phyloP scores from a whole-genome alignment of 2,329 filamentous ascomycete genomes.

The Neofusicoccum cordaticola region DNA sequence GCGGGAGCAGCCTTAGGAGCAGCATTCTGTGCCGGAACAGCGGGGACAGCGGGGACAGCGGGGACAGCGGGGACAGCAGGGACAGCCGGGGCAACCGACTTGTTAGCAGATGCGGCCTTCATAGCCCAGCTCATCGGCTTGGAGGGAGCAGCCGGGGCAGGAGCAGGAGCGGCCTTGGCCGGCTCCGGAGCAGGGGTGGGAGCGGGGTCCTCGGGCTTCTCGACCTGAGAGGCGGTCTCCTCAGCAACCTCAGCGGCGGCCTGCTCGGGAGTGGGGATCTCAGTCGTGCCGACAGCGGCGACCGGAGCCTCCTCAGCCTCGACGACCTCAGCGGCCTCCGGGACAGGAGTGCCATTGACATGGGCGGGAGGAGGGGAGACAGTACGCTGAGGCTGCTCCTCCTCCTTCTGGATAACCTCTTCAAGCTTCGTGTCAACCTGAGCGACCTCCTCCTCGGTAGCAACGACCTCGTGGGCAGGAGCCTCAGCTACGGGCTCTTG shows the following conservation, averaged over 20 bases:
- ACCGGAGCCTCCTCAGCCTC: slow-evolving; percentile 39
- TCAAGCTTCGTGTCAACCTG: slow-evolving; percentile 74
- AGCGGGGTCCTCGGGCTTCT: slow-evolving; percentile 63
- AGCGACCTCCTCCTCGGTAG: slow-evolving; percentile 44
- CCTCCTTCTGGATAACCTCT: slow-evolving; percentile 47
- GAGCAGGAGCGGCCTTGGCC: slow-evolving; percentile 60
- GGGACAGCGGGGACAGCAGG: slow-evolving; percentile 36
- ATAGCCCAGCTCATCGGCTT: slow-evolving; percentile 69
- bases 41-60: slow-evolving; percentile 32
- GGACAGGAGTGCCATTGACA: slow-evolving; percentile 36
- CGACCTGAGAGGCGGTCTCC: slow-evolving; percentile 40
- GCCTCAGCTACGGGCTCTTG: slow-evolving; percentile 31
- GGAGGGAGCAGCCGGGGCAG: slow-evolving; percentile 54
- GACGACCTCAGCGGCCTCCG: slow-evolving; percentile 34
- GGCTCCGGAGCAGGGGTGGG: slow-evolving; percentile 55
- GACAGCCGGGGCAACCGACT: slow-evolving; percentile 42
- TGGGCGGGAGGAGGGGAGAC: slow-evolving; percentile 28
- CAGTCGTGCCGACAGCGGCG: slow-evolving; percentile 26
- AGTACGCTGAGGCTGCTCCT: slow-evolving; percentile 19
- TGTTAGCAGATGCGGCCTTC: slow-evolving; percentile 51
- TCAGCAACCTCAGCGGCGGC: slow-evolving; percentile 27
- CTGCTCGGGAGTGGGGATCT: slow-evolving; percentile 34
- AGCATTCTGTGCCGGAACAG: slow-evolving; percentile 33
- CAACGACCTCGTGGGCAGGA: slow-evolving; percentile 35
- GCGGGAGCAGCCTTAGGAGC: slow-evolving; percentile 30